Base-by-base conservation (phyloP, 192 early-diverging fungal species). In the Rhizophagus clarus region DNA sequence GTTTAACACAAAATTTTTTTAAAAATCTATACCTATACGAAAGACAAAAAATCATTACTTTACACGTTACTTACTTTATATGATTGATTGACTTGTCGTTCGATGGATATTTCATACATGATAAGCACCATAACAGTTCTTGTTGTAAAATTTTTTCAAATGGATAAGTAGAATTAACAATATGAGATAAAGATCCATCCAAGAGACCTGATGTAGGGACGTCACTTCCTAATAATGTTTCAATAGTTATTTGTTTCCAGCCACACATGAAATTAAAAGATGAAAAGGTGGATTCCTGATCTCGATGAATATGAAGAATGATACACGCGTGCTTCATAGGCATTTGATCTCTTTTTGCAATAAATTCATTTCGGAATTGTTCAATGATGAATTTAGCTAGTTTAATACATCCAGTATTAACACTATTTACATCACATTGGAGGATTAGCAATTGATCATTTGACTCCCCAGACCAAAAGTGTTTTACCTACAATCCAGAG, bases 191-290 rank as follows among this genome's bases (percentile, higher is more conserved):
- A 6, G 32, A 12, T 3, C 47, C 34, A 31, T 79, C 24, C 7
- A 79, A 45, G 24, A 79, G 77, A 47, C 11, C 32, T 34, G 37
- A 74, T 51, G 74, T 7, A 11, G 77, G 77, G 22, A 42, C 15
- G 2, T 64, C 42, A 32, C 74, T 74, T 20, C 8, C 28, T 24
- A 17, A 14, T 31, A 79, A 73, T 24, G 68, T 79, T 42, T 79
- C 77, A 22, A 79, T 79, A 45, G 69, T 71, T 10, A 72, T 70
- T 79, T 79, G 77, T 79, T 42, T 51, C 77, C 77, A 79, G 1
- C 70, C 70, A 14, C 64, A 79, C 62, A 79, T 64, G 17, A 79
- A 79, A 26, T 79, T 71, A 70, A 79, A 79, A 29, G 67, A 69
- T 2, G 29, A 12, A 37, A 47, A 11, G 3, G 24, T 40, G 29